A percentile compares a stretch with the other conserved stretches of the same genome.
These are phyloP conservation scores for Suillus spraguei DNA, from an alignment of 768 basidiomycete species.

Conservation along the genomic window DNA sequence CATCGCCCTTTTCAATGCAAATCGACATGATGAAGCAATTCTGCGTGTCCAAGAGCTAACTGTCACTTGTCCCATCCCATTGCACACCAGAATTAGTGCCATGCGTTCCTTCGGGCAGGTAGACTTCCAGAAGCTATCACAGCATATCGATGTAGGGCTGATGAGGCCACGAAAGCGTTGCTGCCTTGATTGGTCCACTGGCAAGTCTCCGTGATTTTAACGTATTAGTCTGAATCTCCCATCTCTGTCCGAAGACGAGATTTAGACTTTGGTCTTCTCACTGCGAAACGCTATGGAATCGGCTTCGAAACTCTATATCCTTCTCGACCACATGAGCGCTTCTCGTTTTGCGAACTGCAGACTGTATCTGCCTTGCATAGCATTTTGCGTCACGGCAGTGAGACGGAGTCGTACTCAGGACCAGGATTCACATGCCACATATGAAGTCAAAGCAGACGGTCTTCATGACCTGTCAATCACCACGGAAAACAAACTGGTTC, in stretches of 20 bases:
- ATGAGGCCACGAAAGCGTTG: not conserved
- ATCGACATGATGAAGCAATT: not conserved
- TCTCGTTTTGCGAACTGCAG: not conserved
- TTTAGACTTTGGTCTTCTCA: not conserved
- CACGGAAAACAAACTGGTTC: not conserved
- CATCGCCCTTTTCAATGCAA: not conserved
- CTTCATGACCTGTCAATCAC: not conserved
- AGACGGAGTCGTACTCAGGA: not conserved
- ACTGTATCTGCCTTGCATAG: not conserved
- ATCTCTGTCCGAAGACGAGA: not conserved
- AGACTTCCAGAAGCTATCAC: not conserved
- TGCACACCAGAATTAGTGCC: not conserved
- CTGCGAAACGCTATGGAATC: not conserved
- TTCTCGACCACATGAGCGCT: not conserved
- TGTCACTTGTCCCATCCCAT: not conserved
- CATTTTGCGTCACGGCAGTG: not conserved
- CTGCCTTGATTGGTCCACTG: not conserved
- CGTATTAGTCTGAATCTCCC: too few relatives aligned
- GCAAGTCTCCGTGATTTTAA: not conserved
- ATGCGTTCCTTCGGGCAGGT: not conserved
- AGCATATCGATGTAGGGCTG: not conserved
- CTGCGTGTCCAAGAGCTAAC: not conserved
- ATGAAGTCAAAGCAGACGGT: not conserved
- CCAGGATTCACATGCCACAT: not conserved
- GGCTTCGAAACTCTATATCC: not conserved